Evolutionary conservation across 148 eudicot species (phyloP), one percentile per base, ranked within the genome.

Genomic region (Cornus controversa): DNA sequence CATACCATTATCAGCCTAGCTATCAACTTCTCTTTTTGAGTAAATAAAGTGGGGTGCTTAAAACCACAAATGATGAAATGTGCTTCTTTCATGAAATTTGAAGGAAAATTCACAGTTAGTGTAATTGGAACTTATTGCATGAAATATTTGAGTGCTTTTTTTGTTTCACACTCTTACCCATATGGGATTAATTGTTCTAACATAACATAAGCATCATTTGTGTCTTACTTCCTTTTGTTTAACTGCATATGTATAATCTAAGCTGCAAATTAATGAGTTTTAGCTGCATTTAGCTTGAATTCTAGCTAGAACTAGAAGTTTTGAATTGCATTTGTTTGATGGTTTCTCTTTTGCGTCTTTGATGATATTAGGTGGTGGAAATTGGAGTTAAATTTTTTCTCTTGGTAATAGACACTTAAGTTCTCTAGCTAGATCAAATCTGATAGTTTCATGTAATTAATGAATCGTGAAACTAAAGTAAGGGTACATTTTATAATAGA

Each of bases 101-200:
- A 45, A 66, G 42, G 18, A 28, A 45, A 66, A 76, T 76, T 66
- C 45, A 4, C 71, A 75, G 67, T 75, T 40, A 4, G 60, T 20
- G 71, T 31, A 20, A 71, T 28, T 65, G 28, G 62, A 27, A 50
- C 23, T 67, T 37, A 22, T 76, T 53, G 78, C 71, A 67, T 75
- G 78, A 47, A 27, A 24, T 66, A 20, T 45, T 6, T 6, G 37
- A 67, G 26, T 42, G 23, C 22, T 22, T 9, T 23, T 22, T 36
- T 1, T 8, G n/a, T n/a, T n/a, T n/a, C n/a, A n/a, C n/a, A n/a
- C n/a, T n/a, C n/a, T n/a, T n/a, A n/a, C n/a, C n/a, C n/a, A n/a
- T n/a, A n/a, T n/a, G n/a, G n/a, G 22, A 54, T 20, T 60, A n/a
- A 40, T 40, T 40, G 4, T 40, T 40, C 45, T 40, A 1, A 40